Evolutionary conservation across 352 stramenopile genomes (phyloP).

Genomic region (Phytopythium helicoides): DNA sequence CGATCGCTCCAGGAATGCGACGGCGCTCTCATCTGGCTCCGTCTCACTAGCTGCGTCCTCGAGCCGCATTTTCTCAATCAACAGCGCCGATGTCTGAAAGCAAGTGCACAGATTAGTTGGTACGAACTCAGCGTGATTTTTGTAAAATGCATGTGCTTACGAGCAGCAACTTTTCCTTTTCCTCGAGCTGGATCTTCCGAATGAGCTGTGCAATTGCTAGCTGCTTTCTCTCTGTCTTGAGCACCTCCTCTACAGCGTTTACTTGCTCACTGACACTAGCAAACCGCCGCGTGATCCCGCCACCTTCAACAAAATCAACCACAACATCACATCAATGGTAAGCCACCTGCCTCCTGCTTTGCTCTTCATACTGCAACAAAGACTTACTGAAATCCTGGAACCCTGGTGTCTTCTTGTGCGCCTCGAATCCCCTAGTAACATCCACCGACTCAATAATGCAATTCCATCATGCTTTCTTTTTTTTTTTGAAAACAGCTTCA

Average conservation of each 20-base stretch:
- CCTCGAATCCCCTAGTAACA: conserved; percentile 51
- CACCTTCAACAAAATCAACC: conserved; percentile 30
- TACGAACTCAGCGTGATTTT: neutral
- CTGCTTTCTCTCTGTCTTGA: conserved; percentile 29
- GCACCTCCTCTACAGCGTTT: conserved; percentile 63
- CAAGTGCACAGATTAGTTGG: neutral
- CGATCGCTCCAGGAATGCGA: conserved; percentile 64
- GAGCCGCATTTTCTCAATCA: conserved; percentile 82
- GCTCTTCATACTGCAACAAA: neutral
- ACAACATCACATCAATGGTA: neutral
- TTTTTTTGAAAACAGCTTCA: too few relatives aligned
- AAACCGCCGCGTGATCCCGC: conserved; percentile 61
- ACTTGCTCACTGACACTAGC: conserved; percentile 62
- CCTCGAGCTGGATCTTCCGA: conserved; percentile 70
- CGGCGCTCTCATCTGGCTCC: conserved; percentile 44
- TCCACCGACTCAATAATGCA: neutral
- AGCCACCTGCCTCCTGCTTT: neutral
- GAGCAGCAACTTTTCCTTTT: conserved; percentile 83
- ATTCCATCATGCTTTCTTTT: neutral
- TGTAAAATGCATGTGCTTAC: conserved; percentile 18
- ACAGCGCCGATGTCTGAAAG: conserved; percentile 63
- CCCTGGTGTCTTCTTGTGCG: conserved; percentile 57
- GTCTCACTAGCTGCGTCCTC: conserved; percentile 27
- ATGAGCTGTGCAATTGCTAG: conserved; percentile 46
- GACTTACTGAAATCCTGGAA: conserved; percentile 66